phyloP scores from a whole-genome alignment of 169 alveolate species.

The Cryptosporidium xiaoi region DNA sequence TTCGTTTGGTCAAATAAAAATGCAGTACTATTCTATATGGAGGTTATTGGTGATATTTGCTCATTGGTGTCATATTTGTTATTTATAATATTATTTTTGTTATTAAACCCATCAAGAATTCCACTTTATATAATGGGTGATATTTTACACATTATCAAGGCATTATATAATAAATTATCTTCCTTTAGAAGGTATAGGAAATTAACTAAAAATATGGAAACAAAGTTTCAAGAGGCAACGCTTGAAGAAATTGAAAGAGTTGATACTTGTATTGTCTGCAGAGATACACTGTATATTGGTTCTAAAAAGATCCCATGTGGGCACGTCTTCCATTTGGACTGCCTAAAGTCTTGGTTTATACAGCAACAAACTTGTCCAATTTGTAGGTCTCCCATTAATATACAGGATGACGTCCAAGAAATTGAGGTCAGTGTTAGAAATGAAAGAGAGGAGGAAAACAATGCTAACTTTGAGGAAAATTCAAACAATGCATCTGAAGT shows the following conservation, averaged over 20 bases:
- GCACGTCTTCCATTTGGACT: slow-evolving; percentile 86
- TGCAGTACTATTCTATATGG: slow-evolving; percentile 47
- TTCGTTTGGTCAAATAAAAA: slow-evolving; percentile 57
- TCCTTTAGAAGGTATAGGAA: slow-evolving; percentile 78
- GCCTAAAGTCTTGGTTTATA: slow-evolving; percentile 87
- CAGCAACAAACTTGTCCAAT: slow-evolving; percentile 87
- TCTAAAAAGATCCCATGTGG: slow-evolving; percentile 86
- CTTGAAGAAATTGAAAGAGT: slow-evolving; percentile 83
- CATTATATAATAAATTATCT: slow-evolving; percentile 75
- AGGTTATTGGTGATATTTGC: slow-evolving; percentile 45
- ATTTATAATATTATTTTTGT: slow-evolving; percentile 80
- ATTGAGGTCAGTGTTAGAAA: background rate
- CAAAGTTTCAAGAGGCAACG: slow-evolving; percentile 84
- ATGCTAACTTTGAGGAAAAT: background rate
- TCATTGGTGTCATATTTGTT: slow-evolving; percentile 28
- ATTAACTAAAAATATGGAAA: slow-evolving; percentile 68
- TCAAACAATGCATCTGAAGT: no score
- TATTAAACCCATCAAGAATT: slow-evolving; percentile 85
- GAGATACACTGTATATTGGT: slow-evolving; percentile 84
- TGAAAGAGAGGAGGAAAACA: background rate
- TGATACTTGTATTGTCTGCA: slow-evolving; percentile 89
- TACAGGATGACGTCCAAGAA: slow-evolving; percentile 22
- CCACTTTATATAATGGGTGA: slow-evolving; percentile 90
- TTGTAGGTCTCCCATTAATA: slow-evolving; percentile 77
- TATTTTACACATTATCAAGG: slow-evolving; percentile 82